Evolutionary conservation across 352 stramenopile species (phyloP).

Genomic region (Phytophthora vignae): DNA sequence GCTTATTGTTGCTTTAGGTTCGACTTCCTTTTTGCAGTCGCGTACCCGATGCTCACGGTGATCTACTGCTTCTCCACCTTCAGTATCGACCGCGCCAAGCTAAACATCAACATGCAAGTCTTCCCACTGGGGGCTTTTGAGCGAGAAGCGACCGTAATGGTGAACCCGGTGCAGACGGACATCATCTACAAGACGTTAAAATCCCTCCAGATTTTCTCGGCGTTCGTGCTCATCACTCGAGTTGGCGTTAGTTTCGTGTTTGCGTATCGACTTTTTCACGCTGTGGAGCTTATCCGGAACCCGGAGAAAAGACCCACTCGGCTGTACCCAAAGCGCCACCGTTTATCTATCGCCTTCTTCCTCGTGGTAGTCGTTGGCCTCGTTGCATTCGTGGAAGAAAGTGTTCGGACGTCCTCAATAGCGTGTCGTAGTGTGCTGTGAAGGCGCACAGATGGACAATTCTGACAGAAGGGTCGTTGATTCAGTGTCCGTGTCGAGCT

Average conservation of each 20-base stretch:
- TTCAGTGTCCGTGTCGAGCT: slow-evolving; percentile 26
- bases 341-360: background rate
- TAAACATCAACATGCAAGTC: slow-evolving; percentile 40
- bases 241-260: background rate
- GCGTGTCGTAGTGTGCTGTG: slow-evolving; percentile 4
- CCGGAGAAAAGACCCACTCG: background rate
- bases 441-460: slow-evolving; percentile 22
- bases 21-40: slow-evolving; percentile 40
- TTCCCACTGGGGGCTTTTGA: slow-evolving; percentile 47
- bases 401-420: slow-evolving; percentile 8
- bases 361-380: slow-evolving; percentile 2
- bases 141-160: slow-evolving; percentile 29
- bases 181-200: slow-evolving; percentile 36
- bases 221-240: background rate
- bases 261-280: slow-evolving; percentile 3
- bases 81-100: slow-evolving; percentile 28
- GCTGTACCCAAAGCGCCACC: slow-evolving; percentile 20
- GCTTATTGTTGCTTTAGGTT: slow-evolving; percentile 21
- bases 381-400: slow-evolving; percentile 16
- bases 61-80: slow-evolving; percentile 42
- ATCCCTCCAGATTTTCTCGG: slow-evolving; percentile 42
- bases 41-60: slow-evolving; percentile 38
- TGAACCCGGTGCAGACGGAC: slow-evolving; percentile 33
- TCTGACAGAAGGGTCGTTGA: background rate
- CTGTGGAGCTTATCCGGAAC: slow-evolving; percentile 4